Evolutionary conservation across 106 monocot species (phyloP).

Genomic region (Apostasia shenzhenica): DNA sequence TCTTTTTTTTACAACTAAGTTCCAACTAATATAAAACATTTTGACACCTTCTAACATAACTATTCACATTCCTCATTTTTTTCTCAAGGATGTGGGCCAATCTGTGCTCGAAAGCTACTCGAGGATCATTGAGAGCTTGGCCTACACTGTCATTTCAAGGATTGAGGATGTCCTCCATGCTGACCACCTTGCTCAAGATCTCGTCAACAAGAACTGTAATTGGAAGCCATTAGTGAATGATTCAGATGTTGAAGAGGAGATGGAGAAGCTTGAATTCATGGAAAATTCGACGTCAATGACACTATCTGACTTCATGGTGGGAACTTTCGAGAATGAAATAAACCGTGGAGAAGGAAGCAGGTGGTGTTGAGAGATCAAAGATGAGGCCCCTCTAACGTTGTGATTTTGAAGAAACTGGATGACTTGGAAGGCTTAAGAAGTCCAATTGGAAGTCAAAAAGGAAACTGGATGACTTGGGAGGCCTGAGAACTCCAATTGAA

Average conservation of each 20-base stretch:
- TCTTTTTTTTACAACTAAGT: too few relatives aligned
- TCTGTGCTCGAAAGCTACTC: slow-evolving; percentile 90
- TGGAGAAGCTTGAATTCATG: slow-evolving; percentile 43
- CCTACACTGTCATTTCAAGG: slow-evolving; percentile 77
- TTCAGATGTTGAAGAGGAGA: not conserved
- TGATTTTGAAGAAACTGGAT: slow-evolving; percentile 44
- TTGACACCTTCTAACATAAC: too few relatives aligned
- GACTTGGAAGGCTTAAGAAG: slow-evolving; percentile 57
- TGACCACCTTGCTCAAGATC: slow-evolving; percentile 37
- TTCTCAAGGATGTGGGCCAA: slow-evolving; percentile 75
- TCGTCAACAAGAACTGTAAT: slow-evolving; percentile 16
- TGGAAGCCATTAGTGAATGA: slow-evolving; percentile 8
- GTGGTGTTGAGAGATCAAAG: slow-evolving; percentile 2
- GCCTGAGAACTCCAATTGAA: too few relatives aligned
- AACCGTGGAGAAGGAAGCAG: slow-evolving; percentile 23
- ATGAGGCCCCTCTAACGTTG: slow-evolving; percentile 17
- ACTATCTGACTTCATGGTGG: slow-evolving; percentile 85
- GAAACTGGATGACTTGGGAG: not conserved
- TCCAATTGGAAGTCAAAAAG: slow-evolving; percentile 18
- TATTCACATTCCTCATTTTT: slow-evolving; percentile 1
- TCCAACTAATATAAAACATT: too few relatives aligned
- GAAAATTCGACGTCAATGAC: slow-evolving; percentile 60
- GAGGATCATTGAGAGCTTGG: slow-evolving; percentile 74
- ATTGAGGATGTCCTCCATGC: slow-evolving; percentile 88
- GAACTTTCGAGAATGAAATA: slow-evolving; percentile 57